A percentile compares a stretch with the other conserved stretches of the same genome.
Conservation (phyloP, 768 basidiomycete species). For the Boletus rufocinnamomeus region DNA sequence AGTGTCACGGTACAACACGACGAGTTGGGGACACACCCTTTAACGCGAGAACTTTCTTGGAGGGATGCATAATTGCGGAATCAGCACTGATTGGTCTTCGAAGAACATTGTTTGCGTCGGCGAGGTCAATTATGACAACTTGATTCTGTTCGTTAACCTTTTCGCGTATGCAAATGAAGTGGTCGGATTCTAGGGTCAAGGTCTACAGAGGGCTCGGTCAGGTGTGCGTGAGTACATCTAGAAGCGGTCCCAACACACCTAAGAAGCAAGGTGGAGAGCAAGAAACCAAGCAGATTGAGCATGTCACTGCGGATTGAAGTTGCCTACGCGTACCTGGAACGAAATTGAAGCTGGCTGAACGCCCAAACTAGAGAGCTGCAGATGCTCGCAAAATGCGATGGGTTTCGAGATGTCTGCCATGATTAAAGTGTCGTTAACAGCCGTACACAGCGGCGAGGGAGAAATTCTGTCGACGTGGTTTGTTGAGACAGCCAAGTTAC, state of each 20-base stretch:
- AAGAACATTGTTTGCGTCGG: conserved; percentile 96
- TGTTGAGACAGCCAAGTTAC: conserved; percentile 23
- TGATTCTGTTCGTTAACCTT: conserved; percentile 94
- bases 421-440: conserved; percentile 20
- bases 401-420: conserved; percentile 55
- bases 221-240: neutral
- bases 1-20: neutral
- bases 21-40: conserved; percentile 55
- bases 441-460: conserved; percentile 20
- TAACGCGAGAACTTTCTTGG: conserved; percentile 93
- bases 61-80: conserved; percentile 97
- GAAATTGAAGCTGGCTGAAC: conserved; percentile 97
- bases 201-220: conserved; percentile 50
- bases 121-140: conserved; percentile 98
- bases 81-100: conserved; percentile 97
- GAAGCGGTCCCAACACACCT: conserved; percentile 22
- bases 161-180: conserved; percentile 97
- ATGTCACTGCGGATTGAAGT: conserved; percentile 14
- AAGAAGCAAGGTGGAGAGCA: neutral
- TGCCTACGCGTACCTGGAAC: conserved; percentile 75
- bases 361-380: conserved; percentile 93
- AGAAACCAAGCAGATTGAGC: conserved; percentile 19
- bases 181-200: conserved; percentile 94
- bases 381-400: conserved; percentile 86
- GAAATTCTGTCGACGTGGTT: conserved; percentile 23